Evolutionary conservation across 495 filamentous ascomycete species (phyloP), one percentile per base, ranked within the genome.

Genomic region (Talaromyces nanjingensis): DNA sequence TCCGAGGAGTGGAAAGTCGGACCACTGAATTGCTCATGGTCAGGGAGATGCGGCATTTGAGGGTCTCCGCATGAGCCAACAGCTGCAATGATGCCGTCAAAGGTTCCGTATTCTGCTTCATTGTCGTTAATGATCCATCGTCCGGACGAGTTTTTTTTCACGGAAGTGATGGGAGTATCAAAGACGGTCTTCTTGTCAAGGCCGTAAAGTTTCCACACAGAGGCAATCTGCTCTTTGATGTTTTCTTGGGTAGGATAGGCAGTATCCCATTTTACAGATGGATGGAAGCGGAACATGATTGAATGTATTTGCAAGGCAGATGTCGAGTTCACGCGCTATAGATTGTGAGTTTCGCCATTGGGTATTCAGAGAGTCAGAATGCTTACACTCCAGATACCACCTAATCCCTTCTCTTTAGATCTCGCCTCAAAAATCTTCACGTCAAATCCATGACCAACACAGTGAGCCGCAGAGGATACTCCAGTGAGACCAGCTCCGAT

Each of bases 251-350:
- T 81, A 0, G 91, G 91, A 69, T 96, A 94, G 52, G 89, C 88
- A 14, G 75, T 74, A n/a, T 79, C 75, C 84, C 89, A 94, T 59
- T 79, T 77, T 2, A 96, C 84, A 0, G 88, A 90, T 0, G 91
- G 91, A 64, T 92, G 90, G 73, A 94, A 96, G 33, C 91, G 85
- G 73, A 93, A 94, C 91, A 94, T 93, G 64, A 92, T 74, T 49
- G 87, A 90, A 71, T 94, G 89, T 42, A 94, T 91, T 66, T 94
- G 91, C 0, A 94, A 82, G 49, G 87, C 82, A 1, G 89, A 91
- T 9, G 91, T 93, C 64, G 88, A 90, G 78, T 93, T 93, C 47
- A 93, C 91, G 76, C 84, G 82, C 87, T 91, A 8, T 24, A 57
- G 6, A 2, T 49, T 5, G 52, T 70, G 58, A 71, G 68, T 16